A percentile compares a stretch with the other conserved stretches of the same genome.
Evolutionary conservation across 2,329 filamentous ascomycete genomes (phyloP).

Genomic region (Xylaria digitata): DNA sequence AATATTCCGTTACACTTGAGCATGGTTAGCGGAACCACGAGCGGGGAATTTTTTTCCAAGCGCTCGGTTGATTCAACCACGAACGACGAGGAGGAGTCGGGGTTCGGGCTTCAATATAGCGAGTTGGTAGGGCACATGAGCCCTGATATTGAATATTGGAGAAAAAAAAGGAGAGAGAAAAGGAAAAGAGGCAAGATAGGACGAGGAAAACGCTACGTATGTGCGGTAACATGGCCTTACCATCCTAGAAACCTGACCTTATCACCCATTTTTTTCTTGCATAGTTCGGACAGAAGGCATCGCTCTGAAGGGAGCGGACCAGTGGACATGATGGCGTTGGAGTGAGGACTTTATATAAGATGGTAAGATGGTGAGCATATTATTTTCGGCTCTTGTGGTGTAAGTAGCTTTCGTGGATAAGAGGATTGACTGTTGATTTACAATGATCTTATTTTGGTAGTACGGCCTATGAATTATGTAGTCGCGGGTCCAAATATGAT

Average conservation of each 20-base stretch:
- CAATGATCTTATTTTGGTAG: neutral
- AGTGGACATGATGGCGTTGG: slow-evolving; percentile 58
- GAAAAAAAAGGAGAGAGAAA: neutral
- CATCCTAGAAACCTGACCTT: slow-evolving; percentile 95
- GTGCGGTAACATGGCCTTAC: slow-evolving; percentile 62
- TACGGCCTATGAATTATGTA: neutral
- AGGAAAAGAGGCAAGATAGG: neutral
- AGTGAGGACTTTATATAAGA: slow-evolving; percentile 9
- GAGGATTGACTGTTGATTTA: neutral
- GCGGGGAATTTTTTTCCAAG: slow-evolving; percentile 1
- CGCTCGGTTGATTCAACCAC: slow-evolving; percentile 10
- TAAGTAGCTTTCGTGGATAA: neutral
- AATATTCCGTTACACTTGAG: slow-evolving; percentile 64
- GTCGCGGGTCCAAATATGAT: neutral
- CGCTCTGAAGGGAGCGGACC: slow-evolving; percentile 73
- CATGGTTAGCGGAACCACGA: slow-evolving; percentile 29
- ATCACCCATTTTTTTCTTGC: slow-evolving; percentile 63
- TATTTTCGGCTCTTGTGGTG: slow-evolving; percentile 5
- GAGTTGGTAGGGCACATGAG: slow-evolving; percentile 4
- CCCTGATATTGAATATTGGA: neutral
- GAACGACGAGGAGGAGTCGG: slow-evolving; percentile 12
- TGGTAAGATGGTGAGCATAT: slow-evolving; percentile 15
- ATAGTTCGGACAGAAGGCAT: slow-evolving; percentile 73
- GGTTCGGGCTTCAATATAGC: slow-evolving; percentile 14
- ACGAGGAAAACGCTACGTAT: neutral